Base-by-base conservation (phyloP, 768 basidiomycete species). In the Leccinum subgranulosum region DNA sequence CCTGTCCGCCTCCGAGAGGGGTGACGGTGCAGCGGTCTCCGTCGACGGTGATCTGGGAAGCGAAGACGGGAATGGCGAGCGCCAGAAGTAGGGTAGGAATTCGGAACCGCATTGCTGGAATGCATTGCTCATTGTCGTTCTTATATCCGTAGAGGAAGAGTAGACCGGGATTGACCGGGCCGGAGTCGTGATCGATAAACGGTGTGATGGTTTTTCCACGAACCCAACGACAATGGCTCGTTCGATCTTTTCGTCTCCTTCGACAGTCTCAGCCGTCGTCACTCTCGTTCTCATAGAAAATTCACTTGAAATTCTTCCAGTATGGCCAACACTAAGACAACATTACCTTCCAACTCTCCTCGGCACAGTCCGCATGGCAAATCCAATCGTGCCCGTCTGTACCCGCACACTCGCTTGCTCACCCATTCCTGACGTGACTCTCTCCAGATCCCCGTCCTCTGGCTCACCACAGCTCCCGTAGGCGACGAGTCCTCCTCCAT, bases 201-300 rank as follows among this genome's bases (percentile, higher is more conserved):
- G 17, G 36, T 23, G 53, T 63, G 63, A 64, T 59, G 17, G 29
- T n/a, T n/a, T 39, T 8, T 25, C 49, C 63, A 64, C 67, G 59
- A 58, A 27, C 9, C 5, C 57, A 31, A 31, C 29, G 4, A 4
- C 29, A 31, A 33, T 62, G 62, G 19, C 60, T 1, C 49, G 27
- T 10, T 41, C 56, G 53, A 69, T 70, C 51, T 71, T 70, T 63
- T 7, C 60, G n/a, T 62, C 60, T 41, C 10, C 61, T 2, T 56
- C 64, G 6, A 43, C 56, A 1, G 58, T 56, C 7, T 64, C 57
- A 39, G 69, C 69, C 1, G 61, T 70, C 55, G 60, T 70, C 49
- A 72, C 76, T n/a, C 74, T 83, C 51, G 63, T 84, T 58, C 73
- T 85, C 57, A 75, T 84, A 60, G 84, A 85, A 71, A 84, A 84